phyloP scores from a whole-genome alignment of 2,329 filamentous ascomycete genomes.

The Diaporthe citri region DNA sequence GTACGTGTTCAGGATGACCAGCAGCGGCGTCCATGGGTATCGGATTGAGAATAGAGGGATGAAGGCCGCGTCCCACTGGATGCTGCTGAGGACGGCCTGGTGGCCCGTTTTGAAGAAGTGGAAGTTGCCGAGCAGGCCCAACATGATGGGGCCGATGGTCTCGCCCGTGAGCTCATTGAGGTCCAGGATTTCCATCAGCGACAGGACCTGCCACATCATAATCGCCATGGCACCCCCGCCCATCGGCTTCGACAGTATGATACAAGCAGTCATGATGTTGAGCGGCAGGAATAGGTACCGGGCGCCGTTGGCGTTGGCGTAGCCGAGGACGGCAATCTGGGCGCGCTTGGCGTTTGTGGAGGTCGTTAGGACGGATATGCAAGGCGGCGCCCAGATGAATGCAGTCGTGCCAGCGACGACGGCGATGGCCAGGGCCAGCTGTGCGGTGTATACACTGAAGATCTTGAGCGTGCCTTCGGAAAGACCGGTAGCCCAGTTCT shows the following conservation, averaged over 20 bases:
- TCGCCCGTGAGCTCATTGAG: slow-evolving; percentile 72
- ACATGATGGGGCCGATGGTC: slow-evolving; percentile 84
- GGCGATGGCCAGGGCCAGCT: slow-evolving; percentile 82
- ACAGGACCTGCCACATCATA: slow-evolving; percentile 89
- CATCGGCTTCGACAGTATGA: slow-evolving; percentile 94
- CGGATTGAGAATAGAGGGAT: slow-evolving; percentile 84
- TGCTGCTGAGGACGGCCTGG: slow-evolving; percentile 86
- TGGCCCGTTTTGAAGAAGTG: slow-evolving; percentile 99
- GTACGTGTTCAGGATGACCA: slow-evolving; percentile 88
- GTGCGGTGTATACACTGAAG: slow-evolving; percentile 81
- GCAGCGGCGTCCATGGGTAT: slow-evolving; percentile 90
- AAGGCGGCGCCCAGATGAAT: slow-evolving; percentile 88
- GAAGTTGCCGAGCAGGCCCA: slow-evolving; percentile 91
- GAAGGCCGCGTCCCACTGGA: slow-evolving; percentile 97
- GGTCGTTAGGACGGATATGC: slow-evolving; percentile 77
- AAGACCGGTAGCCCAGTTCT: slow-evolving; percentile 77
- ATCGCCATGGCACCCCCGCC: slow-evolving; percentile 86
- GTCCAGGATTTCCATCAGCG: slow-evolving; percentile 75
- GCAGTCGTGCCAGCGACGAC: slow-evolving; percentile 87
- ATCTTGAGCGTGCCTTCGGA: slow-evolving; percentile 77
- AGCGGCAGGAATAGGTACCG: slow-evolving; percentile 88
- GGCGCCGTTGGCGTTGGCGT: slow-evolving; percentile 91
- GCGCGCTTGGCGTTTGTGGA: slow-evolving; percentile 57
- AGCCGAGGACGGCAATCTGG: slow-evolving; percentile 85
- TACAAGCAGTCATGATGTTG: slow-evolving; percentile 81